Evolutionary conservation across 2,329 filamentous ascomycete genomes (phyloP).

Genomic region (Beauveria caledonica): DNA sequence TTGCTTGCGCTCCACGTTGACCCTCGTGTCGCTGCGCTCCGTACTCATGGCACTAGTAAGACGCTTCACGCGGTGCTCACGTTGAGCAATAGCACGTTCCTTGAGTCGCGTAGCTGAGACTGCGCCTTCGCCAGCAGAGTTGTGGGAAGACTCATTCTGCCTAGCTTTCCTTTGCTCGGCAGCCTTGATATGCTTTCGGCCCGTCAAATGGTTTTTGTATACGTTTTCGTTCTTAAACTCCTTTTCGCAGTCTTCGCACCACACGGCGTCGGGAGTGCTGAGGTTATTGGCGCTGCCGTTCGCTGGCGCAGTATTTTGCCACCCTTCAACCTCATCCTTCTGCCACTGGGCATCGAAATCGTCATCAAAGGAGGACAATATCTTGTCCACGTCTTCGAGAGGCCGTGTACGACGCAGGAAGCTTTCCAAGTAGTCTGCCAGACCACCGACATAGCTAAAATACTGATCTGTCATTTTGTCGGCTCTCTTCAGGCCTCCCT

Average conservation of each 20-base stretch:
- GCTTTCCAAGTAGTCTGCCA: constrained; percentile 76
- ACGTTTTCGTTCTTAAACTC: constrained; percentile 95
- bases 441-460: constrained; percentile 75
- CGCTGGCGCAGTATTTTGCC: constrained; percentile 51
- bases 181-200: constrained; percentile 88
- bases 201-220: constrained; percentile 79
- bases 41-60: constrained; percentile 76
- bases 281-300: constrained; percentile 20
- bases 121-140: constrained; percentile 18
- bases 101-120: constrained; percentile 55
- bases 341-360: constrained; percentile 83
- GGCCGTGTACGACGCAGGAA: constrained; percentile 82
- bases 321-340: constrained; percentile 69
- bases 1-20: constrained; percentile 93
- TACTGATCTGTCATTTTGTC: constrained; percentile 92
- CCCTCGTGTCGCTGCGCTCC: constrained; percentile 78
- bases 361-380: constrained; percentile 66
- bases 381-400: constrained; percentile 73
- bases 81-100: constrained; percentile 82
- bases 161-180: constrained; percentile 55
- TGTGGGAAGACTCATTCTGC: constrained; percentile 29
- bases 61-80: constrained; percentile 75
- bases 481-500: constrained; percentile 63
- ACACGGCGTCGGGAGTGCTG: constrained; percentile 56
- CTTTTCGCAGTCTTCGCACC: constrained; percentile 88